Conservation (phyloP, 179 eudicot species). For the Heliamphora pulchella region DNA sequence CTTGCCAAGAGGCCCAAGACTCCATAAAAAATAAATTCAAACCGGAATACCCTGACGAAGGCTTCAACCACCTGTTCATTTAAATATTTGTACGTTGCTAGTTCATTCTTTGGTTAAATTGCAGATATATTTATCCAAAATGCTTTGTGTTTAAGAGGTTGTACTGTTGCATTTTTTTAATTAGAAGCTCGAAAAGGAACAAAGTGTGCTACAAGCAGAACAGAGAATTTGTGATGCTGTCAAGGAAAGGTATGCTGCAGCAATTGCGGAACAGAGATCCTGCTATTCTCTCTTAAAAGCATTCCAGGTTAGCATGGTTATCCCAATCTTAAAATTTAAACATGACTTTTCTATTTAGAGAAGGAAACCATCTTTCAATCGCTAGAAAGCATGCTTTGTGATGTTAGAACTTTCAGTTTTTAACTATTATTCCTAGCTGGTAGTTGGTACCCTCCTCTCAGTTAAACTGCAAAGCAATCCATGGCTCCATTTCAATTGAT, state of each 20-base stretch:
- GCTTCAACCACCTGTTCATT: conserved; percentile 6
- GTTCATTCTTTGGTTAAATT: conserved; percentile 1
- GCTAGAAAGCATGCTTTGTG: neutral
- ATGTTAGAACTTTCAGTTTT: neutral
- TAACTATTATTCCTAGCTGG: neutral
- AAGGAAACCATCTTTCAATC: neutral
- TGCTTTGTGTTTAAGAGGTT: neutral
- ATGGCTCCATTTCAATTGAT: neutral
- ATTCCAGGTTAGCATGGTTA: conserved; percentile 37
- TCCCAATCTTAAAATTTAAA: neutral
- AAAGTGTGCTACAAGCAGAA: conserved; percentile 33
- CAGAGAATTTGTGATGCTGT: conserved; percentile 39
- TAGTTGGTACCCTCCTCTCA: neutral
- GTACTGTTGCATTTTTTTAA: too few relatives aligned
- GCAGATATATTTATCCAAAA: neutral
- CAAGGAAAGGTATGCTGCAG: conserved; percentile 42
- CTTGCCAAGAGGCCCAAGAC: neutral
- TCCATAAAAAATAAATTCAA: neutral
- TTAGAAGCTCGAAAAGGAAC: conserved; percentile 57
- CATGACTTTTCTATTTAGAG: neutral
- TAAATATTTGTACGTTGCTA: neutral
- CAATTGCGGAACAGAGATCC: conserved; percentile 45
- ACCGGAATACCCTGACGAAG: neutral
- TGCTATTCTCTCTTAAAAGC: conserved; percentile 36
- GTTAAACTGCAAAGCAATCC: neutral